A percentile compares a stretch with the other conserved stretches of the same genome.
phyloP scores from a whole-genome alignment of 2,329 filamentous ascomycete species.

The Aureobasidium sp. region DNA sequence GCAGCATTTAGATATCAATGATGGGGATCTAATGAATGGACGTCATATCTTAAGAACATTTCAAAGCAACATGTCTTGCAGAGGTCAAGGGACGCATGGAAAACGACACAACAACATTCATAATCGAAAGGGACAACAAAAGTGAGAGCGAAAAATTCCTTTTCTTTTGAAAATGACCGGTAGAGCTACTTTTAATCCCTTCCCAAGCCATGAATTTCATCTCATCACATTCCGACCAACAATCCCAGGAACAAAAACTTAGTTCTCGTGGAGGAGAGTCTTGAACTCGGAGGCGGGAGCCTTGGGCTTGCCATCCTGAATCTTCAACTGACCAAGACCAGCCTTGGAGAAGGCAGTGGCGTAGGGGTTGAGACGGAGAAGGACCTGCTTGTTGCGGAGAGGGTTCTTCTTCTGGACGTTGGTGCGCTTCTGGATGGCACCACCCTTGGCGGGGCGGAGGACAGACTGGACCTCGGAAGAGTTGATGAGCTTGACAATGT shows the following conservation, averaged over 20 bases:
- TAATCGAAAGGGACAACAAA: too few relatives aligned
- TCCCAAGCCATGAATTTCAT: conserved; percentile 1
- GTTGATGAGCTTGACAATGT: conserved; percentile 98
- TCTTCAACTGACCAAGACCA: conserved; percentile 65
- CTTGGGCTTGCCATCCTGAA: conserved; percentile 54
- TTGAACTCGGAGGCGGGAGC: conserved; percentile 44
- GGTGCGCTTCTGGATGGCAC: conserved; percentile 78
- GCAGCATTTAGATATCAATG: background rate
- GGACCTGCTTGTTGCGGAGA: conserved; percentile 95
- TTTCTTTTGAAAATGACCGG: conserved; percentile 4
- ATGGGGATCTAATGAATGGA: too few relatives aligned
- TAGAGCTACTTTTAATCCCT: conserved; percentile 9
- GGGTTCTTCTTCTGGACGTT: conserved; percentile 99
- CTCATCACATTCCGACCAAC: background rate
- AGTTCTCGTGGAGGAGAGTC: conserved; percentile 40
- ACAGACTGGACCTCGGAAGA: conserved; percentile 96
- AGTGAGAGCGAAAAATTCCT: background rate
- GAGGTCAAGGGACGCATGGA: background rate
- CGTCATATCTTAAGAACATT: background rate
- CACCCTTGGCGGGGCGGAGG: conserved; percentile 83
- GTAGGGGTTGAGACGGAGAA: conserved; percentile 98
- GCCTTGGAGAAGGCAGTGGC: conserved; percentile 82
- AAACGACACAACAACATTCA: background rate
- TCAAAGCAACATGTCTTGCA: too few relatives aligned
- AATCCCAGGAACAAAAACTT: conserved; percentile 17